Evolutionary conservation across 192 early-diverging fungal genomes (phyloP), one percentile per base, ranked within the genome.

Genomic region (Obelidium mucronatum): DNA sequence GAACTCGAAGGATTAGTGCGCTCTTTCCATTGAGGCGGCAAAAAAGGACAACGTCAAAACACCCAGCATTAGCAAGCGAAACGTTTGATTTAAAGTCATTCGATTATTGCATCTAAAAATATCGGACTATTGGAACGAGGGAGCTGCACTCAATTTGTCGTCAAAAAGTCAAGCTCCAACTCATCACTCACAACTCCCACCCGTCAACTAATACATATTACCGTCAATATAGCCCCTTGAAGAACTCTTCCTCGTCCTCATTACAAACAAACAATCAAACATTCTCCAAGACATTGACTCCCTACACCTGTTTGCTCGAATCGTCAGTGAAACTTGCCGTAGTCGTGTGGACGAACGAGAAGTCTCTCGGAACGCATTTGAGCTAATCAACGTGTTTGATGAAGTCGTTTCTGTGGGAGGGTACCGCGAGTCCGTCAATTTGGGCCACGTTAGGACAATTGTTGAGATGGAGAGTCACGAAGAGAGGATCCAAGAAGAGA

Each of bases 251-350:
- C 90, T 96, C 77, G 94, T 99, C 31, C 88, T 99, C n/a, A 93
- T 99, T 68, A 99, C 97, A 67, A 97, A 94, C 80, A 98, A 88
- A 67, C 76, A 89, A 76, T 95, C 94, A 77, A 99, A 99, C 80
- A 99, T 99, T 72, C 85, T 99, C 40, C 96, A 98, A 88, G 97
- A 98, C 84, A 99, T 98, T 80, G 95, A 95, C 69, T 94, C 96
- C 13, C 87, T 99, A 52, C 94, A 99, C 78, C 82, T 98, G 68
- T 93, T 99, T 79, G 94, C 95, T 19, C 92, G 97, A 31, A 93
- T 94, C 8, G 93, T 97, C 19, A 90, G 93, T 2, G 96, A 98
- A 69, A 90, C 91, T 39, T 99, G 96, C 83, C 91, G 92, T 55
- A 88, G 90, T 15, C 24, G 40, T 26, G 84, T 88, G 19, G 93